A percentile compares a stretch with the other conserved stretches of the same genome.
Evolutionary conservation across 1,284 basidiomycete species (phyloP).

Genomic region (Rhodofomes roseus): DNA sequence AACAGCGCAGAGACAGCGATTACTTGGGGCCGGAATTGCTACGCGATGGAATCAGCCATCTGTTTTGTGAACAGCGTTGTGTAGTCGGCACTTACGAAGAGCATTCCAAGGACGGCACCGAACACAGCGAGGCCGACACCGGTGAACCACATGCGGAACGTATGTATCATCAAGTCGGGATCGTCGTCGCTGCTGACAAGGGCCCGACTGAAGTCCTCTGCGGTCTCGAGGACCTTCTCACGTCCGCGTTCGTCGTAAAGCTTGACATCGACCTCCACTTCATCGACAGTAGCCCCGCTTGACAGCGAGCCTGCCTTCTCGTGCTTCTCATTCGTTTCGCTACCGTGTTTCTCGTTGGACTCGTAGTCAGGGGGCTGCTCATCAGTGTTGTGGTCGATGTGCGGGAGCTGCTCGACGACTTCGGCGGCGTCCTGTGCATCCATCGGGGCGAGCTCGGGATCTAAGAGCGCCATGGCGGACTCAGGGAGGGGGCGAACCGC

Average conservation of each 20-base stretch:
- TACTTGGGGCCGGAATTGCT: conserved; percentile 44
- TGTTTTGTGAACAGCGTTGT: background rate
- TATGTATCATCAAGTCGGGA: conserved; percentile 44
- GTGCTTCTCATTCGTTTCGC: background rate
- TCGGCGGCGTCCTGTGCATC: conserved; percentile 1
- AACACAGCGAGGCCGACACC: conserved; percentile 50
- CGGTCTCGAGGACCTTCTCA: conserved; percentile 42
- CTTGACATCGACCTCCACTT: conserved; percentile 2
- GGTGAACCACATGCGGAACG: conserved; percentile 47
- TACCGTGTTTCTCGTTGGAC: background rate
- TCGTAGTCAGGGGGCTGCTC: background rate
- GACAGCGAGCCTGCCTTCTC: conserved; percentile 3
- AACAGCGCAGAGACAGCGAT: conserved; percentile 55
- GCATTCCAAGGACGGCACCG: conserved; percentile 53
- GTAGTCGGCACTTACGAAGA: conserved; percentile 41
- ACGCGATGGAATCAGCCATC: background rate
- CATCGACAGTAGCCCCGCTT: background rate
- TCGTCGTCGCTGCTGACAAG: conserved; percentile 59
- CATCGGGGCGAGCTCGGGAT: conserved; percentile 5
- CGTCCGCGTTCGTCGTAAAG: conserved; percentile 24
- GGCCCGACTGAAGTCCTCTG: conserved; percentile 44
- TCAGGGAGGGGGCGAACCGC: background rate
- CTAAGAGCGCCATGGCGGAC: conserved; percentile 7
- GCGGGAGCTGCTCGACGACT: background rate
- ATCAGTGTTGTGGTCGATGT: conserved; percentile 1